phyloP scores from a whole-genome alignment of 257 asterid genomes.

The Jacaranda copaia region DNA sequence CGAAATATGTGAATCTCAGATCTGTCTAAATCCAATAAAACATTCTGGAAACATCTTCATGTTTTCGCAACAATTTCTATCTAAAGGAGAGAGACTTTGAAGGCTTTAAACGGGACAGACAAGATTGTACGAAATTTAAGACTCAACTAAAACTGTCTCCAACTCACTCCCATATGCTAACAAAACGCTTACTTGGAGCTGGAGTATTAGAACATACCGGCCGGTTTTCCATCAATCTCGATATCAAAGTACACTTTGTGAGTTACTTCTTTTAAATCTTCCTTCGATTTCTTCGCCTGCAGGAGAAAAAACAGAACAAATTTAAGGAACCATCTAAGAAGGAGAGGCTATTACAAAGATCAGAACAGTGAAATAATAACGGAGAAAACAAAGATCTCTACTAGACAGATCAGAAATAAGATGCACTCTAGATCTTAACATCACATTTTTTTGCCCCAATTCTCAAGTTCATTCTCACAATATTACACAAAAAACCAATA shows the following conservation, averaged over 20 bases:
- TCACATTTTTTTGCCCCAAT: neutral
- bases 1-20: neutral
- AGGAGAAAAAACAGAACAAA: conserved; percentile 19
- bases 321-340: neutral
- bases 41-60: neutral
- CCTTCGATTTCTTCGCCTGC: conserved; percentile 84
- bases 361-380: neutral
- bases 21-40: neutral
- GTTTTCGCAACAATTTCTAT: neutral
- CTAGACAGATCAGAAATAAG: conserved; percentile 16
- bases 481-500: conserved; percentile 2
- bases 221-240: conserved; percentile 85
- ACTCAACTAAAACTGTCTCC: neutral
- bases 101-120: neutral
- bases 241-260: conserved; percentile 82
- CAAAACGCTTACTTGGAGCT: neutral
- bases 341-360: neutral
- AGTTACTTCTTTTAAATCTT: conserved; percentile 76
- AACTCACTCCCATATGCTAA: neutral
- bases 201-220: conserved; percentile 63
- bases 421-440: neutral
- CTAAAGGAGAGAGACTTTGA: neutral
- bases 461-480: conserved; percentile 6
- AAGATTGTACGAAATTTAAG: neutral
- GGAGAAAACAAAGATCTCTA: neutral